A percentile compares a stretch with the other conserved stretches of the same genome.
Conservation (phyloP, 768 basidiomycete species). For the Pisolithus marmoratus region DNA sequence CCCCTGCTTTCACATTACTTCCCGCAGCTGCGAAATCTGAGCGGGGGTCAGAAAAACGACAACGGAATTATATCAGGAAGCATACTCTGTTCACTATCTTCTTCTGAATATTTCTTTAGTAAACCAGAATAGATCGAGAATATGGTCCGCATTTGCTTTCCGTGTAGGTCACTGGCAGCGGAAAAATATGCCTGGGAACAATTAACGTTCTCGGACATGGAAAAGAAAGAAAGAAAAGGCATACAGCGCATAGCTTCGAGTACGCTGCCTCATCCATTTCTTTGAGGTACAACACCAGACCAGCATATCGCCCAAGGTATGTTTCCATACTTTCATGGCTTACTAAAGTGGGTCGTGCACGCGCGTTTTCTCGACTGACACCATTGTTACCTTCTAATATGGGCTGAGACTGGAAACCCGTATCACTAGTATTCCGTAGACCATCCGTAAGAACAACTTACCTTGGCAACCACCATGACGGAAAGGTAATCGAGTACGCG, state of each 20-base stretch:
- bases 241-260: constrained; percentile 82
- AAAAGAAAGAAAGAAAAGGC: constrained; percentile 25
- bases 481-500: constrained; percentile 83
- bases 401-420: constrained; percentile 50
- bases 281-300: constrained; percentile 86
- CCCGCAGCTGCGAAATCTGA: constrained; percentile 38
- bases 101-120: constrained; percentile 65
- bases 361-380: constrained; percentile 37
- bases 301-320: constrained; percentile 84
- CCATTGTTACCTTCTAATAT: constrained; percentile 62
- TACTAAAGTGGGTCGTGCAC: constrained; percentile 43
- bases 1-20: constrained; percentile 41
- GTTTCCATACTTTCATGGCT: constrained; percentile 73
- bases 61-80: not conserved
- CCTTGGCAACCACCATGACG: constrained; percentile 91
- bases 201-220: constrained; percentile 1
- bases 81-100: constrained; percentile 70
- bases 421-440: constrained; percentile 4
- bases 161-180: constrained; percentile 76
- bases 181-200: constrained; percentile 82
- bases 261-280: constrained; percentile 94
- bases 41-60: not conserved
- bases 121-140: constrained; percentile 51
- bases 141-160: constrained; percentile 70
- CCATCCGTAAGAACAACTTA: constrained; percentile 23